Evolutionary conservation across 2,329 filamentous ascomycete species (phyloP), one percentile per base, ranked within the genome.

Genomic region (Aspergillus pseudonomiae): DNA sequence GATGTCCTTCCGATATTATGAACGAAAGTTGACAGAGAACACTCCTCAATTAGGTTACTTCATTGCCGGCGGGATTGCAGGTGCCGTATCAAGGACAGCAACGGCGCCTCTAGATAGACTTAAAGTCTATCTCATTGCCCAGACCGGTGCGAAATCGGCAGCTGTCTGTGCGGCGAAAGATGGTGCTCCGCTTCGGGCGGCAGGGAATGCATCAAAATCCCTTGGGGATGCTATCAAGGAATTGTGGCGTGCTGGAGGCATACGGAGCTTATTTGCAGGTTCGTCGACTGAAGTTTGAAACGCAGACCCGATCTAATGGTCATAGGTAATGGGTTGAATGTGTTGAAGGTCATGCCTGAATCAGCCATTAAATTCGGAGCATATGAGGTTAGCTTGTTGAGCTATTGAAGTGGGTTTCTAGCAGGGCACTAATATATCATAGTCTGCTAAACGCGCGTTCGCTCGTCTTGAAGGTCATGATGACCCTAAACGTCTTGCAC

Each of bases 351-450:
- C 65, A 97, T 98, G 93, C 95, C 95, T 0, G 95, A 99, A 81
- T 97, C 94, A 32, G 94, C 95, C 30, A 97, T 99, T 75, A 96
- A 97, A 79, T 99, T 99, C 77, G 95, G 95, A 64, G 94, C 94
- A 24, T 99, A 97, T 75, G 95, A 99, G 81, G 87, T 86, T 76
- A 71, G 79, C 64, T 65, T 32, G 7, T 48, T 28, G 48, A 11
- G 24, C 48, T 32, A 48, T 21, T 32, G n/a, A 39, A 48, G 14
- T 46, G 57, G 32, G 16, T 30, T 43, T 53, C 12, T 57, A 26
- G 43, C 32, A 30, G 28, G 24, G 41, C 30, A 57, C 68, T 75
- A 56, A 77, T 59, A 6, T 45, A 26, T 26, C 59, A 48, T 59
- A 89, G 86, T 93, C 93, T 58, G 91, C 93, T 10, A 99, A 98